Conservation (phyloP, 2,329 filamentous ascomycete species). For the Clathrospora elynae region DNA sequence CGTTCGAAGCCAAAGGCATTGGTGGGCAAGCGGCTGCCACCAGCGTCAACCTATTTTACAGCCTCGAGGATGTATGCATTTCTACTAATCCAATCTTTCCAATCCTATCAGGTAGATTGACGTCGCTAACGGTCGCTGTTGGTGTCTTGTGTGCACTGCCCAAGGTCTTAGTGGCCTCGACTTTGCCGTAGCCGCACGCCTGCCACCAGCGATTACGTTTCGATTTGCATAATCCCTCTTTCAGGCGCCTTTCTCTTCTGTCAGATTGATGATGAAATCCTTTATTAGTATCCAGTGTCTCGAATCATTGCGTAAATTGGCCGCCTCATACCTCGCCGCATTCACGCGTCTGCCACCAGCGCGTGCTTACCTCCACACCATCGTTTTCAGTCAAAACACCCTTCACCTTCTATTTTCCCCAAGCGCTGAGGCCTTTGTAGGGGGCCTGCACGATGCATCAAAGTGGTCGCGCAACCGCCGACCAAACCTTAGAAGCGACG, state of each 20-base stretch:
- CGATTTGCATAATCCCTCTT: neutral
- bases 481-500: constrained; percentile 8
- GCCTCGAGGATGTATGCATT: constrained; percentile 1
- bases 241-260: too few species aligned
- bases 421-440: constrained; percentile 1
- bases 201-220: constrained; percentile 10
- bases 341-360: constrained; percentile 16
- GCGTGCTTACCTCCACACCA: constrained; percentile 11
- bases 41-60: constrained; percentile 4
- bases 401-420: neutral
- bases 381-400: neutral
- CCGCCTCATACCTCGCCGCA: constrained; percentile 6
- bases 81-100: neutral
- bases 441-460: too few species aligned
- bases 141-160: too few species aligned
- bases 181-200: constrained; percentile 5
- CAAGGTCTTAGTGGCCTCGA: too few species aligned
- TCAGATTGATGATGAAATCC: neutral
- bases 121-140: too few species aligned
- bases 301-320: constrained; percentile 1
- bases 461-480: constrained; percentile 10
- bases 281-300: too few species aligned
- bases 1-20: neutral
- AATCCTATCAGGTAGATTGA: neutral
- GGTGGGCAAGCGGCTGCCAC: constrained; percentile 6